Evolutionary conservation across 164 flowering plant species (phyloP).

Genomic region (Amborella trichopoda): DNA sequence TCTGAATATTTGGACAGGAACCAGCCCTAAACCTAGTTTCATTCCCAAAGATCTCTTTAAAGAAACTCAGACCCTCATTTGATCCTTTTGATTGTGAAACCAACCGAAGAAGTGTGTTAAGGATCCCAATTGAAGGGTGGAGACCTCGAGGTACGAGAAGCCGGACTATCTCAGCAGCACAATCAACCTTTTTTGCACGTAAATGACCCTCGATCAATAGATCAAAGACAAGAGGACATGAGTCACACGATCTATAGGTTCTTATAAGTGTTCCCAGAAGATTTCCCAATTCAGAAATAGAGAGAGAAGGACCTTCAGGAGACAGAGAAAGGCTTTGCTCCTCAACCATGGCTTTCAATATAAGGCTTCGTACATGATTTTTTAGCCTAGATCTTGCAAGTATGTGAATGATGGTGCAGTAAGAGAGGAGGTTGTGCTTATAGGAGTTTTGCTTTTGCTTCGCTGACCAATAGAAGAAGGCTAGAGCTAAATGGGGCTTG

Average conservation of each 20-base stretch:
- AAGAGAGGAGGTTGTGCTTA: conserved; percentile 42
- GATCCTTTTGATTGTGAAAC: conserved; percentile 33
- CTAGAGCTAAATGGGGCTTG: conserved; percentile 61
- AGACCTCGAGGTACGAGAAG: conserved; percentile 39
- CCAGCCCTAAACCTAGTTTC: conserved; percentile 9
- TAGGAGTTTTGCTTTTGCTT: conserved; percentile 29
- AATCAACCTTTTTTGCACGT: conserved; percentile 35
- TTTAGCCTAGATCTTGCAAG: conserved; percentile 56
- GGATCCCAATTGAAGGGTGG: conserved; percentile 28
- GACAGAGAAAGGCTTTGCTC: conserved; percentile 4
- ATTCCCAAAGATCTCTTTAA: conserved; percentile 28
- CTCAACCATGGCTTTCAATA: conserved; percentile 28
- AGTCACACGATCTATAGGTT: conserved; percentile 55
- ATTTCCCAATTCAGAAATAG: conserved; percentile 10
- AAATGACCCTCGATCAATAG: conserved; percentile 45
- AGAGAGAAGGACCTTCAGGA: conserved; percentile 5
- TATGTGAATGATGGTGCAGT: conserved; percentile 60
- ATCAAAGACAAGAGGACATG: conserved; percentile 91
- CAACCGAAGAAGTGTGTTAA: conserved; percentile 36
- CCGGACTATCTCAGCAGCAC: conserved; percentile 31
- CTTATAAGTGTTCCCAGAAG: conserved; percentile 43
- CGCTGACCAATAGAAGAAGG: conserved; percentile 58
- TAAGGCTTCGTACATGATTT: conserved; percentile 26
- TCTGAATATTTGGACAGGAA: conserved; percentile 41
- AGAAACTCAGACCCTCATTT: conserved; percentile 30